Percentiles rank a stretch among this genome's conserved stretches.
Evolutionary conservation across 495 filamentous ascomycete genomes (phyloP).

Genomic region (Pseudoneurospora amorphoporcata): DNA sequence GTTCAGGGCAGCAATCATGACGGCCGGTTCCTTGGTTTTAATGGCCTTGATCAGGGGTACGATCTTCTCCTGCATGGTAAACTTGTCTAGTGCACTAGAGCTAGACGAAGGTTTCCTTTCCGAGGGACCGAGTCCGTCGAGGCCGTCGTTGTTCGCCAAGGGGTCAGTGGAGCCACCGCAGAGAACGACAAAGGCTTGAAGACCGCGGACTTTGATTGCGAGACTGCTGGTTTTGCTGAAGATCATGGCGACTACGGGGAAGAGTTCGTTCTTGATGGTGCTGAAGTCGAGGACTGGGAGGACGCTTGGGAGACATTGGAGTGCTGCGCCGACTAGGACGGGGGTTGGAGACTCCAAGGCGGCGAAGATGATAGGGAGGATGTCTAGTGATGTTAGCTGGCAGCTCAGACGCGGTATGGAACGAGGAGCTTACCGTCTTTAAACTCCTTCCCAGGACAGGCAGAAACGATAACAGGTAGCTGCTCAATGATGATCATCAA

Average conservation of each 20-base stretch:
- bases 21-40: slow-evolving; percentile 94
- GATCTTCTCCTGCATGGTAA: slow-evolving; percentile 93
- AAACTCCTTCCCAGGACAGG: slow-evolving; percentile 83
- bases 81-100: slow-evolving; percentile 80
- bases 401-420: not conserved
- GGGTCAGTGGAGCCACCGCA: slow-evolving; percentile 61
- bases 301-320: slow-evolving; percentile 61
- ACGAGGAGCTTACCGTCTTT: slow-evolving; percentile 60
- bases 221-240: slow-evolving; percentile 90
- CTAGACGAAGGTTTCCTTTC: slow-evolving; percentile 46
- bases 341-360: slow-evolving; percentile 84
- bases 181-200: slow-evolving; percentile 81
- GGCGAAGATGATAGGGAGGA: slow-evolving; percentile 71
- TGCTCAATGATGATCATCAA: slow-evolving; percentile 84
- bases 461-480: slow-evolving; percentile 58
- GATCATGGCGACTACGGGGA: slow-evolving; percentile 77
- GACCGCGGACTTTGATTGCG: slow-evolving; percentile 80
- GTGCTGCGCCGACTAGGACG: slow-evolving; percentile 71
- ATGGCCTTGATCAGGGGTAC: slow-evolving; percentile 83
- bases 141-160: slow-evolving; percentile 48
- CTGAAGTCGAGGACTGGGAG: slow-evolving; percentile 84
- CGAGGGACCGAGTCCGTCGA: slow-evolving; percentile 49
- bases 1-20: slow-evolving; percentile 87
- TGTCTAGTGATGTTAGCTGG: slow-evolving; percentile 42
- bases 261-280: slow-evolving; percentile 91